Percentiles rank a stretch among this genome's conserved stretches.
phyloP scores from a whole-genome alignment of 352 stramenopile species.

The Phytophthora pisi region DNA sequence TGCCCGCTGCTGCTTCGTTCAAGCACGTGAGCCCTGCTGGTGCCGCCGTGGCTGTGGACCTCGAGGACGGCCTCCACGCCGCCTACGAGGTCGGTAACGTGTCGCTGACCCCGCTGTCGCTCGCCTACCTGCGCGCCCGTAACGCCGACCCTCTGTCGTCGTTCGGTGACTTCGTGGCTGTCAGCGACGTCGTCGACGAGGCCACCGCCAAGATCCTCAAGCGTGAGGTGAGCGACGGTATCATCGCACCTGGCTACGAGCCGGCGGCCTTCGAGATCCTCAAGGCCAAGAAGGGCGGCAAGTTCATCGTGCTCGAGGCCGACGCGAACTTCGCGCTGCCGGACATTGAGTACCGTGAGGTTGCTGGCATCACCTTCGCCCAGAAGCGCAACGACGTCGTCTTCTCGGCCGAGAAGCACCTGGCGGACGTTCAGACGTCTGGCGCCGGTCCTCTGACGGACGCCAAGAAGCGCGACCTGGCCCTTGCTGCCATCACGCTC shows the following conservation, averaged over 20 bases:
- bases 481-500: conserved; percentile 98
- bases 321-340: conserved; percentile 93
- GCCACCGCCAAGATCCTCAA: conserved; percentile 98
- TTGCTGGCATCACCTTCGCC: conserved; percentile 98
- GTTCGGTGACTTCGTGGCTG: conserved; percentile 99
- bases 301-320: conserved; percentile 99
- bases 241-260: conserved; percentile 99
- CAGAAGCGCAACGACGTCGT: conserved; percentile 98
- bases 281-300: conserved; percentile 98
- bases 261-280: conserved; percentile 97
- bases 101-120: conserved; percentile 92
- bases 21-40: conserved; percentile 99
- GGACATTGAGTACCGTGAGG: conserved; percentile 97
- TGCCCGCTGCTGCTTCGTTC: conserved; percentile 97
- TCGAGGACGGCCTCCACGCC: conserved; percentile 91
- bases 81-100: conserved; percentile 96
- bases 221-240: conserved; percentile 98
- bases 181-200: conserved; percentile 98
- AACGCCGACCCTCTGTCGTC: conserved; percentile 99
- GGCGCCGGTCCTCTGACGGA: conserved; percentile 86
- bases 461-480: conserved; percentile 96
- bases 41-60: conserved; percentile 96
- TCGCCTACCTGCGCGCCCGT: conserved; percentile 98
- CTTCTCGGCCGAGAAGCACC: conserved; percentile 91
- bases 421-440: conserved; percentile 93